Percentiles rank a stretch among this genome's conserved stretches.
phyloP scores from a whole-genome alignment of 2,329 filamentous ascomycete species.

The Plectosphaerella sp. region DNA sequence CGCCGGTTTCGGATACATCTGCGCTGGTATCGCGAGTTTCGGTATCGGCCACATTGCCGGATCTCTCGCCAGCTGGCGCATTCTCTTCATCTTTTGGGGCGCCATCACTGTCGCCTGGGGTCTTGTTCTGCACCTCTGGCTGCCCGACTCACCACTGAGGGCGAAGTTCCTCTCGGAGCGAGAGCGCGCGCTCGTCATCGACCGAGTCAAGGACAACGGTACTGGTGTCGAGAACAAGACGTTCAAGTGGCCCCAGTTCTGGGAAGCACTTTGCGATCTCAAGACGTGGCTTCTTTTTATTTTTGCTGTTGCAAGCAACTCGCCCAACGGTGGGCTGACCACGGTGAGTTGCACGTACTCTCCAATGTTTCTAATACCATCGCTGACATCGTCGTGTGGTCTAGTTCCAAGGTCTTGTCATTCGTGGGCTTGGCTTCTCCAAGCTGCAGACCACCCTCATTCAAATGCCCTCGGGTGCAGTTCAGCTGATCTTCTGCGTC shows the following conservation, averaged over 20 bases:
- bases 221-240: slow-evolving; percentile 54
- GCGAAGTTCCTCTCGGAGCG: slow-evolving; percentile 65
- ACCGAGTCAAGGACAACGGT: slow-evolving; percentile 56
- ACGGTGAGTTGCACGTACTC: slow-evolving; percentile 23
- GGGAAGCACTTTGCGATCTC: slow-evolving; percentile 56
- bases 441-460: too few relatives aligned
- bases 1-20: neutral
- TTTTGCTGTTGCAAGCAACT: slow-evolving; percentile 66
- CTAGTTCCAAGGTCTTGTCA: too few relatives aligned
- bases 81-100: neutral
- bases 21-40: neutral
- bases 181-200: slow-evolving; percentile 60
- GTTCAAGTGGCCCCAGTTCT: slow-evolving; percentile 41
- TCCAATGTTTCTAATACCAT: too few relatives aligned
- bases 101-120: neutral
- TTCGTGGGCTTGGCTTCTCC: too few relatives aligned
- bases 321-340: slow-evolving; percentile 69
- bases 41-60: neutral
- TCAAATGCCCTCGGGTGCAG: too few relatives aligned
- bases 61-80: neutral
- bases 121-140: slow-evolving; percentile 29
- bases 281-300: slow-evolving; percentile 62
- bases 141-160: slow-evolving; percentile 68
- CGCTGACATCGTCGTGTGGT: too few relatives aligned
- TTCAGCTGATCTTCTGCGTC: too few relatives aligned